phyloP scores from a whole-genome alignment of 2,329 filamentous ascomycete species.

The Endoconidiophora laricicola region DNA sequence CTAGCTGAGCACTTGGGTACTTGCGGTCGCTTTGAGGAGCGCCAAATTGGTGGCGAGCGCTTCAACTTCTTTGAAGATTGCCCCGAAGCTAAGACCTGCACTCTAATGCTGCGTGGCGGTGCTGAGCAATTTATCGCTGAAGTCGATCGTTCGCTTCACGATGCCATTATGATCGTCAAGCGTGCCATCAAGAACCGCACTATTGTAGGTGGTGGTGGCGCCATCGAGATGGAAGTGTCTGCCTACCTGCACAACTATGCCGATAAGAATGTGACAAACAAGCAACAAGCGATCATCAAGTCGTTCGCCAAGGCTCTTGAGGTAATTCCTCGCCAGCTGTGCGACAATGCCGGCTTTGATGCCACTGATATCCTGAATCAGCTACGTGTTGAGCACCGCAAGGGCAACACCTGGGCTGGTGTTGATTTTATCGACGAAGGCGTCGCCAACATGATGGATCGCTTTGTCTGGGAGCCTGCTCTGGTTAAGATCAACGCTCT shows the following conservation, averaged over 20 bases:
- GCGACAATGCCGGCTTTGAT: slow-evolving; percentile 97
- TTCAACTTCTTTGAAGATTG: slow-evolving; percentile 99
- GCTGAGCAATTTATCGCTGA: slow-evolving; percentile 99
- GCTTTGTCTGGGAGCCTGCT: slow-evolving; percentile 94
- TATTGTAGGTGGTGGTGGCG: slow-evolving; percentile 90
- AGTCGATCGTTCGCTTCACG: slow-evolving; percentile 91
- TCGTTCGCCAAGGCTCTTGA: slow-evolving; percentile 94
- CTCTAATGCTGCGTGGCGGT: slow-evolving; percentile 81
- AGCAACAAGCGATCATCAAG: slow-evolving; percentile 96
- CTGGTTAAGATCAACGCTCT: slow-evolving; percentile 95
- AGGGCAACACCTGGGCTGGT: slow-evolving; percentile 83
- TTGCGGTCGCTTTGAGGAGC: slow-evolving; percentile 83
- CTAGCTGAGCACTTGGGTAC: slow-evolving; percentile 74
- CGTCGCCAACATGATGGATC: slow-evolving; percentile 83
- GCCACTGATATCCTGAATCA: slow-evolving; percentile 96
- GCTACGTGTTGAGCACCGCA: slow-evolving; percentile 87
- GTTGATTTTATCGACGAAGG: slow-evolving; percentile 91
- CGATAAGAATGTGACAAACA: slow-evolving; percentile 80
- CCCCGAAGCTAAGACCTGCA: slow-evolving; percentile 91
- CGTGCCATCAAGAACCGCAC: slow-evolving; percentile 86
- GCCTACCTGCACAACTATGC: slow-evolving; percentile 85
- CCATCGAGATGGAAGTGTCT: slow-evolving; percentile 91
- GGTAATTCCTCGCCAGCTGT: slow-evolving; percentile 89
- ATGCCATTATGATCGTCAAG: slow-evolving; percentile 99
- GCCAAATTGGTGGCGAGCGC: slow-evolving; percentile 89